A percentile compares a stretch with the other conserved stretches of the same genome.
Conservation (phyloP, 2,329 filamentous ascomycete genomes). For the Taxawa tesnikishii region DNA sequence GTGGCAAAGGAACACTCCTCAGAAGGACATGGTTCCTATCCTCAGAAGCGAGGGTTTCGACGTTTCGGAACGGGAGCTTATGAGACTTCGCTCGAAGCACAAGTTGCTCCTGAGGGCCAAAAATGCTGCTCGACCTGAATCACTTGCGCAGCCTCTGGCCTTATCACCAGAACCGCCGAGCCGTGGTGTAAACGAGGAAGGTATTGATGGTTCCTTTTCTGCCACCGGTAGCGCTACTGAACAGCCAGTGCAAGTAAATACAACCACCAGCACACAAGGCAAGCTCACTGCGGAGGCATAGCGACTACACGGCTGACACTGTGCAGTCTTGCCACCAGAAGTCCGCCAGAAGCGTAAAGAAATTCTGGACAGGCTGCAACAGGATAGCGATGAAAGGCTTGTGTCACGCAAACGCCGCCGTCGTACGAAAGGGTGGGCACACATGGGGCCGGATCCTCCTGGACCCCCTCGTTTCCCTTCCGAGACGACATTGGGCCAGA, state of each 20-base stretch:
- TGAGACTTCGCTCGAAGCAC: constrained; percentile 56
- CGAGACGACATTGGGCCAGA: constrained; percentile 71
- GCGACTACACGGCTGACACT: no score
- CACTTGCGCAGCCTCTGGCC: not conserved
- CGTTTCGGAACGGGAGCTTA: constrained; percentile 59
- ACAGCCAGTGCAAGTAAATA: no score
- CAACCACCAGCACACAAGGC: no score
- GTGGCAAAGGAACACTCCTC: constrained; percentile 62
- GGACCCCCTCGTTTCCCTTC: constrained; percentile 65
- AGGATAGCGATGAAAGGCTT: constrained; percentile 47
- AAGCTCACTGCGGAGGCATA: no score
- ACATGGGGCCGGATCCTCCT: constrained; percentile 53
- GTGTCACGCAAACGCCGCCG: constrained; percentile 53
- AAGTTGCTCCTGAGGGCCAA: constrained; percentile 23
- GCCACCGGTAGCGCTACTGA: no score
- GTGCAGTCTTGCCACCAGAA: no score
- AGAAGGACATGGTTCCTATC: constrained; percentile 60
- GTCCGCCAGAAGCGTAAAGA: constrained; percentile 31
- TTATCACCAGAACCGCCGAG: no score
- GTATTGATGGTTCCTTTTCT: no score
- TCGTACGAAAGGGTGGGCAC: constrained; percentile 55
- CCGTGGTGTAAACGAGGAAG: no score
- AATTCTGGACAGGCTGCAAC: constrained; percentile 16
- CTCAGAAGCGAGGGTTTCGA: constrained; percentile 61
- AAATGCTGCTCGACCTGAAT: constrained; percentile 2